Conservation (phyloP, 73 alveolate genomes). For the Stentor coeruleus region DNA sequence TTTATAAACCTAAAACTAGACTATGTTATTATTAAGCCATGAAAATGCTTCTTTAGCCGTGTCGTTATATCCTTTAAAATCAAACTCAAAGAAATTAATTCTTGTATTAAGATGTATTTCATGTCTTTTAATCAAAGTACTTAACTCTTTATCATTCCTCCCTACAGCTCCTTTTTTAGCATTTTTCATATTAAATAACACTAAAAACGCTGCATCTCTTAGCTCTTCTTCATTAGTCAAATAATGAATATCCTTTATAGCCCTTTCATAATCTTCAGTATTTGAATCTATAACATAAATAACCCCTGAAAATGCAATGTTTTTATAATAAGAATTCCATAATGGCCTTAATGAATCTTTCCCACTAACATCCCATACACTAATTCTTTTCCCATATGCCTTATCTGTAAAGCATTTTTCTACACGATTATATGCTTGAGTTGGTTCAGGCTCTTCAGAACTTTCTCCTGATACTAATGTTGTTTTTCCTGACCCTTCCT, state of each 20-base stretch:
- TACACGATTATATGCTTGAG: constrained; percentile 15
- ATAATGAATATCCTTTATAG: not conserved
- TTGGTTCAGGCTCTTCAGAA: constrained; percentile 4
- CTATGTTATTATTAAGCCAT: not conserved
- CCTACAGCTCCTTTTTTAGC: not conserved
- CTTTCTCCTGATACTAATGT: constrained; percentile 3
- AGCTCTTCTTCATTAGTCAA: constrained; percentile 26
- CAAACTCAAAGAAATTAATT: not conserved
- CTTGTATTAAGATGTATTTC: not conserved
- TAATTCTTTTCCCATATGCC: not conserved
- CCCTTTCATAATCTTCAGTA: not conserved
- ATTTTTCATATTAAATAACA: not conserved
- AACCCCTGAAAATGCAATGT: constrained; percentile 22
- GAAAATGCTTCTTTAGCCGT: not conserved
- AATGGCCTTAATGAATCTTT: constrained; percentile 9
- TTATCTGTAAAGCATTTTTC: not conserved
- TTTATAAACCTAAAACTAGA: not conserved
- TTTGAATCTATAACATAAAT: constrained; percentile 25
- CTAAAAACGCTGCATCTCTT: constrained; percentile 25
- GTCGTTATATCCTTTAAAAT: not conserved
- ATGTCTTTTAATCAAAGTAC: not conserved
- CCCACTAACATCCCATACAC: constrained; percentile 27
- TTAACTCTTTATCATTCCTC: not conserved
- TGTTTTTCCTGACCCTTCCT: constrained; percentile 26
- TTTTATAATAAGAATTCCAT: constrained; percentile 18